Percentiles rank a stretch among this genome's conserved stretches.
These are phyloP conservation scores for Blastobotrys muscicola DNA, from an alignment of 805 yeast genomes.

Conservation along the genomic window DNA sequence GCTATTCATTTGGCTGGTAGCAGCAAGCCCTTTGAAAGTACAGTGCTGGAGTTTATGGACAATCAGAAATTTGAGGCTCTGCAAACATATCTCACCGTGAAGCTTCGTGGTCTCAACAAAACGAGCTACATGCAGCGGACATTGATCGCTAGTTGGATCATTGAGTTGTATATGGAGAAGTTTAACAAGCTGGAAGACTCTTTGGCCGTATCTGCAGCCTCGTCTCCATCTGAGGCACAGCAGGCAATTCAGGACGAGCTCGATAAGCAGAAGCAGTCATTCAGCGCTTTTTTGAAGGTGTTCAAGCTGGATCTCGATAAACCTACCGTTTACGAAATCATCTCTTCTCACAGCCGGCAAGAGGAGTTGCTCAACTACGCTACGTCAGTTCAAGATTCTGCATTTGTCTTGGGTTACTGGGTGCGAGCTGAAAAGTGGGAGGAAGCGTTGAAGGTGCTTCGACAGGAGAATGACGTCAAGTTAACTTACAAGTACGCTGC, in stretches of 20 bases:
- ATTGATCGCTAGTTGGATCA: slow-evolving; percentile 56
- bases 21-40: slow-evolving; percentile 57
- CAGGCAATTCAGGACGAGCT: slow-evolving; percentile 18
- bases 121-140: slow-evolving; percentile 35
- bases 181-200: slow-evolving; percentile 35
- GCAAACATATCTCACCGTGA: slow-evolving; percentile 36
- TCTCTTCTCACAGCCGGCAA: slow-evolving; percentile 55
- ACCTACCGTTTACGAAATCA: slow-evolving; percentile 60
- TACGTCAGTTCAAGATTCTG: slow-evolving; percentile 54
- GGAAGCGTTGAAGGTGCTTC: slow-evolving; percentile 51
- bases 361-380: slow-evolving; percentile 61
- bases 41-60: slow-evolving; percentile 49
- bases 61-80: slow-evolving; percentile 35
- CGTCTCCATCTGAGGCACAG: slow-evolving; percentile 21
- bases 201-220: slow-evolving; percentile 14
- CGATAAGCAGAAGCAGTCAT: slow-evolving; percentile 24
- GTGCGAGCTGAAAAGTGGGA: slow-evolving; percentile 63
- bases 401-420: slow-evolving; percentile 60
- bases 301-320: slow-evolving; percentile 48
- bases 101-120: slow-evolving; percentile 25
- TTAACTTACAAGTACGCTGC: slow-evolving; percentile 61
- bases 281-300: slow-evolving; percentile 41
- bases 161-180: slow-evolving; percentile 45
- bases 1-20: slow-evolving; percentile 56
- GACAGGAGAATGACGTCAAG: slow-evolving; percentile 33